phyloP scores from a whole-genome alignment of 2,329 filamentous ascomycete species.

The Nigrospora sphaerica region DNA sequence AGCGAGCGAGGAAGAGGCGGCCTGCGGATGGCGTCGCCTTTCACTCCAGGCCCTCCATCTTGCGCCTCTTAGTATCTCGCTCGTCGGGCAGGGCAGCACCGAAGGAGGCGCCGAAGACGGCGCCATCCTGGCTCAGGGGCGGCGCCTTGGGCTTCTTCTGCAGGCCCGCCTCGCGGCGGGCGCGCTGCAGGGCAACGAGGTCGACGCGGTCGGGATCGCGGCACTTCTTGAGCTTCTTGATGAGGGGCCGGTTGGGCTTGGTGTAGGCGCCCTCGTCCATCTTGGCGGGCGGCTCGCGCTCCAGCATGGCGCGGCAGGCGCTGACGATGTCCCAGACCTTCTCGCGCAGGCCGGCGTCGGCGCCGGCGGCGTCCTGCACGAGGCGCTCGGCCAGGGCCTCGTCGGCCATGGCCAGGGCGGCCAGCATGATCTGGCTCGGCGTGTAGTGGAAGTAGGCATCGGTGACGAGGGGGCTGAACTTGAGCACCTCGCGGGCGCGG shows the following conservation, averaged over 20 bases:
- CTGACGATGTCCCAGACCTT: constrained; percentile 43
- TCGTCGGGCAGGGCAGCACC: constrained; percentile 25
- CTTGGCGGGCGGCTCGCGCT: constrained; percentile 49
- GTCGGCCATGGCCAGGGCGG: constrained; percentile 72
- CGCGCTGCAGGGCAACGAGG: constrained; percentile 60
- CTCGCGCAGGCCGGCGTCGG: constrained; percentile 21
- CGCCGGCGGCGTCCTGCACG: constrained; percentile 28
- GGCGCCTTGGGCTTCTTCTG: constrained; percentile 28
- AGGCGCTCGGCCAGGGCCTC: constrained; percentile 47
- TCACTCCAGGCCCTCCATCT: constrained; percentile 3
- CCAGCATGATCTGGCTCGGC: constrained; percentile 87
- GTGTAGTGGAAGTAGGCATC: constrained; percentile 98
- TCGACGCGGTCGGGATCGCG: constrained; percentile 69
- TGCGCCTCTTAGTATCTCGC: constrained; percentile 31
- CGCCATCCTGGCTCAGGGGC: constrained; percentile 32
- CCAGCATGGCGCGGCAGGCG: constrained; percentile 46
- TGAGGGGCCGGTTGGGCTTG: constrained; percentile 48
- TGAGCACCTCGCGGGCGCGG: constrained; percentile 66
- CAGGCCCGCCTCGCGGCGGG: constrained; percentile 47
- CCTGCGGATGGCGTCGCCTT: too few species aligned
- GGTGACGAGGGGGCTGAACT: constrained; percentile 75
- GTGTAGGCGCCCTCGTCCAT: constrained; percentile 41
- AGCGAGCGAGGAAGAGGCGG: too few species aligned
- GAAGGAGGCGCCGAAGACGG: constrained; percentile 28
- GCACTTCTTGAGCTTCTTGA: constrained; percentile 66